A percentile compares a stretch with the other conserved stretches of the same genome.
phyloP scores from a whole-genome alignment of 2,329 filamentous ascomycete species.

The Monosporascus ibericus region DNA sequence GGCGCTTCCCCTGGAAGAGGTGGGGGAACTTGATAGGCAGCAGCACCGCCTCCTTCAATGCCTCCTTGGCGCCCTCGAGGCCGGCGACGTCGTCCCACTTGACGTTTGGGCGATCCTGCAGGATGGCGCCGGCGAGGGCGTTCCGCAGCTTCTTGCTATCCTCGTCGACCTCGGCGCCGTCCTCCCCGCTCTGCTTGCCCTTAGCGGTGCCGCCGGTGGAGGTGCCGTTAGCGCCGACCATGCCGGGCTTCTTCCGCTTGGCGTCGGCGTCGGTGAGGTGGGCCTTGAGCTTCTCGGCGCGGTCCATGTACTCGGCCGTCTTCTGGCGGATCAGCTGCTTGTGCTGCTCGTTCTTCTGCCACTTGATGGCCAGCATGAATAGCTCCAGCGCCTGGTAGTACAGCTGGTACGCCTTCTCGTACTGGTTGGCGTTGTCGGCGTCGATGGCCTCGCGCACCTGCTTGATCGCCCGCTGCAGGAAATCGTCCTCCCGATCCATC shows the following conservation, averaged over 20 bases:
- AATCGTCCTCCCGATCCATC: constrained; percentile 48
- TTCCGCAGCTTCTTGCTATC: constrained; percentile 93
- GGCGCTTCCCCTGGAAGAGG: constrained; percentile 89
- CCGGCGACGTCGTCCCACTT: constrained; percentile 98
- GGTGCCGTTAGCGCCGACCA: constrained; percentile 67
- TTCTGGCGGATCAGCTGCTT: constrained; percentile 98
- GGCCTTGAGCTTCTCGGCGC: constrained; percentile 93
- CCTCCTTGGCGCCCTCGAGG: constrained; percentile 89
- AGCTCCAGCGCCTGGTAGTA: constrained; percentile 96
- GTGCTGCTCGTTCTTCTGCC: constrained; percentile 96
- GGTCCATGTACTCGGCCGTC: constrained; percentile 95
- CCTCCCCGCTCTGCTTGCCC: constrained; percentile 45
- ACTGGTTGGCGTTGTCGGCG: constrained; percentile 89
- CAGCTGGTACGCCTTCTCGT: constrained; percentile 91
- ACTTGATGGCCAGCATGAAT: constrained; percentile 98
- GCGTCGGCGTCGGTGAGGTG: constrained; percentile 72
- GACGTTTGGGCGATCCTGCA: constrained; percentile 93
- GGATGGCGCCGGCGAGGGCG: constrained; percentile 83
- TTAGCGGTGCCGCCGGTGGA: constrained; percentile 57
- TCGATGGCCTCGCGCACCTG: constrained; percentile 97
- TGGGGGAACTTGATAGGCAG: constrained; percentile 98
- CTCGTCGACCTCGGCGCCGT: constrained; percentile 61
- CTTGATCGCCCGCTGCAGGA: constrained; percentile 92
- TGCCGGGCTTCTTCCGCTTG: constrained; percentile 64
- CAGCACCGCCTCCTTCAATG: constrained; percentile 94